Conservation (phyloP, 2,329 filamentous ascomycete genomes). For the Venturia carpophila region DNA sequence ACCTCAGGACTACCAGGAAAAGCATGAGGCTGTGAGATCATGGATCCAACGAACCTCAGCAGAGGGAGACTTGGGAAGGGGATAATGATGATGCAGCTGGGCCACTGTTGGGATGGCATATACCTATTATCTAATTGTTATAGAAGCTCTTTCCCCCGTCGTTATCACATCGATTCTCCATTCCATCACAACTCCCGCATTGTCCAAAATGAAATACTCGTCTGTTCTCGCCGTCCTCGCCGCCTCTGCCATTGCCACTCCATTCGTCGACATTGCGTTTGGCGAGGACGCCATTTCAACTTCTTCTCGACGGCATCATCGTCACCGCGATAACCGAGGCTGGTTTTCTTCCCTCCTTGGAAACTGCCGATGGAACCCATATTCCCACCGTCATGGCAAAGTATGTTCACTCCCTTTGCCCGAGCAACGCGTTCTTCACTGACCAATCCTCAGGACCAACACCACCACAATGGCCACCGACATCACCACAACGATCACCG, state of each 20-base stretch:
- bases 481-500: constrained; percentile 3
- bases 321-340: neutral
- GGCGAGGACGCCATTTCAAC: neutral
- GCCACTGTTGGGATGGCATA: too few species aligned
- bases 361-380: neutral
- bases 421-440: neutral
- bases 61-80: neutral
- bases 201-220: constrained; percentile 10
- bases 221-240: constrained; percentile 1
- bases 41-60: neutral
- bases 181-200: neutral
- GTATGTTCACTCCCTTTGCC: neutral
- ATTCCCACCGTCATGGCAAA: neutral
- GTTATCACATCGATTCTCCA: too few species aligned
- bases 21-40: constrained; percentile 9
- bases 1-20: neutral
- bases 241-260: constrained; percentile 2
- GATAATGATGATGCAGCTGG: neutral
- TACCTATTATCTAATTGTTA: too few species aligned
- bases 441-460: neutral
- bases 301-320: neutral
- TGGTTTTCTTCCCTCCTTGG: neutral
- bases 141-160: too few species aligned
- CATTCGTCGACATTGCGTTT: constrained; percentile 8
- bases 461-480: constrained; percentile 10